A percentile compares a stretch with the other conserved stretches of the same genome.
Conservation (phyloP, 768 basidiomycete genomes). For the Dioszegia crocea region DNA sequence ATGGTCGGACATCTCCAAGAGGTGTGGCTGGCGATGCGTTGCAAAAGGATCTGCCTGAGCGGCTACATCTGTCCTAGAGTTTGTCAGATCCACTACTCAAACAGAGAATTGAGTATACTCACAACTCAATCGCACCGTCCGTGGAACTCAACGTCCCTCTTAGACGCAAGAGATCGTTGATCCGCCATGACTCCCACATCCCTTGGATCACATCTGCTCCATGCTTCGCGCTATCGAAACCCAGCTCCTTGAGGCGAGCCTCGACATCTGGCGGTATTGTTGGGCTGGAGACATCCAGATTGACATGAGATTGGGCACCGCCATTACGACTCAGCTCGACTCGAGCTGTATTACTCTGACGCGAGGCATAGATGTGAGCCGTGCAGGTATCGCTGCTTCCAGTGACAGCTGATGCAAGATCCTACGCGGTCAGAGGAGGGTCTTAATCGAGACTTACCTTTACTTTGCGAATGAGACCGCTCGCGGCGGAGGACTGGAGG, state of each 20-base stretch:
- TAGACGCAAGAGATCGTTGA: not conserved
- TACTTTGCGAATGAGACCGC: not conserved
- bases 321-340: not conserved
- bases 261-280: not conserved
- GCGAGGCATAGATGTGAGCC: constrained; percentile 2
- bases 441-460: not conserved
- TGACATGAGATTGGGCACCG: not conserved
- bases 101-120: not conserved
- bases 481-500: not conserved
- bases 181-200: constrained; percentile 1
- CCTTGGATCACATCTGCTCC: not conserved
- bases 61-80: not conserved
- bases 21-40: not conserved
- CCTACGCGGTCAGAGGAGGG: not conserved
- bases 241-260: not conserved
- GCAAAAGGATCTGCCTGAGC: not conserved
- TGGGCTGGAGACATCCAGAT: not conserved
- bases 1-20: not conserved
- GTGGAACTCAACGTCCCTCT: not conserved
- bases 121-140: not conserved
- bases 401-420: not conserved
- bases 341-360: not conserved
- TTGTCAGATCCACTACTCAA: not conserved
- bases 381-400: not conserved
- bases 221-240: not conserved